Base-by-base conservation (phyloP, 2,329 filamentous ascomycete species). In the Monilinia fructicola region DNA sequence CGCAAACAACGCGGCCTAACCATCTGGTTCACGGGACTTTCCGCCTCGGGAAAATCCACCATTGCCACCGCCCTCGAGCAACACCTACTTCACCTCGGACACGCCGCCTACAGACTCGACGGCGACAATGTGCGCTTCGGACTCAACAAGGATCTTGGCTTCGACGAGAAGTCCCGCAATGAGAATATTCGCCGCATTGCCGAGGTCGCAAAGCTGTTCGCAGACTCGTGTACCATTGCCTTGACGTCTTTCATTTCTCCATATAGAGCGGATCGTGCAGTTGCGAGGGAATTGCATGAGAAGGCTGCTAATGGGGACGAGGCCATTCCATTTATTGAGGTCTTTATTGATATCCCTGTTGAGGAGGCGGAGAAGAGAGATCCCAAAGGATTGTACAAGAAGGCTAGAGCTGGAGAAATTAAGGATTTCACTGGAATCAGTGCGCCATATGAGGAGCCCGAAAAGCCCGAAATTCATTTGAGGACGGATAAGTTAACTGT, bases 121-220 rank as follows among this genome's bases (percentile, higher is more conserved):
- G 95, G 94, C 76, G 95, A 99, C 85, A 99, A 99, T 81, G 90
- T 99, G 72, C 94, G 95, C 69, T 97, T 98, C 82, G 95, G 95
- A 21, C 85, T 99, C 73, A 99, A 98, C 87, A 96, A 96, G 81
- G 94, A 98, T 82, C 86, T 99, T 14, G 94, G 94, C 21, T 99
- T 98, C 83, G 90, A 87, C 71, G 94, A 97, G 77, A 87, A 88
- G 77, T 93, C 97, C 82, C 88, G 95, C 74, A 96, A 94, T 78
- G 95, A 99, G 85, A 99, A 99, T 82, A 99, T 99, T 77, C 88
- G 95, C 69, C 89, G 95, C 71, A 97, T 99, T 76, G 92, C 91
- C 65, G 94, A 99, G 84, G 84, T 84, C 53, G 93, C 95, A 69
- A 97, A 97, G 81, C 87, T 99, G 71, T 99, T 99, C 80, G 93